Evolutionary conservation across 2,329 filamentous ascomycete genomes (phyloP).

Genomic region (Hirsutella minnesotensis): DNA sequence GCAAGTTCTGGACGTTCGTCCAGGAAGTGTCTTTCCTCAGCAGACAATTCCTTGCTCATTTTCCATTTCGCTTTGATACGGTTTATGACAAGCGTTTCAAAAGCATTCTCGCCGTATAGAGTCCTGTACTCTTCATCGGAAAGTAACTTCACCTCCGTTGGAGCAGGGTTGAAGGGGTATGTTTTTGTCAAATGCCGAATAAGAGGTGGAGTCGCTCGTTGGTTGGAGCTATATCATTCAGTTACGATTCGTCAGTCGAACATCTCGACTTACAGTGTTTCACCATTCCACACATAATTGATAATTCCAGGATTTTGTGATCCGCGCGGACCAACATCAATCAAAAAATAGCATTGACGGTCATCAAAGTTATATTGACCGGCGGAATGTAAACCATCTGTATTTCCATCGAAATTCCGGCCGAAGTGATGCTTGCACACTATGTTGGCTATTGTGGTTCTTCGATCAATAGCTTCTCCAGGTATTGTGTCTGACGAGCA

Average conservation of each 20-base stretch:
- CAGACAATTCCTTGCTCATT: background rate
- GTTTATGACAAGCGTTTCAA: background rate
- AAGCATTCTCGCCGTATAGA: background rate
- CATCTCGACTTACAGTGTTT: background rate
- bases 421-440: background rate
- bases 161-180: background rate
- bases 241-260: background rate
- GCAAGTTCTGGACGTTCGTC: background rate
- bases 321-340: background rate
- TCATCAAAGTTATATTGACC: background rate
- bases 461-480: background rate
- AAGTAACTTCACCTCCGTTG: background rate
- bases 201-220: background rate
- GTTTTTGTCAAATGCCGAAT: background rate
- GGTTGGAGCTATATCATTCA: background rate
- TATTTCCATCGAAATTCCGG: background rate
- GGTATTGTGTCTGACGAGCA: constrained; percentile 1
- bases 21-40: background rate
- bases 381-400: background rate
- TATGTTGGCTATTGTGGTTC: background rate
- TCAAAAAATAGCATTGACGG: constrained; percentile 1
- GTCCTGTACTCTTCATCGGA: constrained; percentile 1
- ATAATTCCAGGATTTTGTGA: background rate
- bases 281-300: background rate
- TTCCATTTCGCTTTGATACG: background rate